Base-by-base conservation (phyloP, 1,284 basidiomycete species). In the Polyporus tsugae region DNA sequence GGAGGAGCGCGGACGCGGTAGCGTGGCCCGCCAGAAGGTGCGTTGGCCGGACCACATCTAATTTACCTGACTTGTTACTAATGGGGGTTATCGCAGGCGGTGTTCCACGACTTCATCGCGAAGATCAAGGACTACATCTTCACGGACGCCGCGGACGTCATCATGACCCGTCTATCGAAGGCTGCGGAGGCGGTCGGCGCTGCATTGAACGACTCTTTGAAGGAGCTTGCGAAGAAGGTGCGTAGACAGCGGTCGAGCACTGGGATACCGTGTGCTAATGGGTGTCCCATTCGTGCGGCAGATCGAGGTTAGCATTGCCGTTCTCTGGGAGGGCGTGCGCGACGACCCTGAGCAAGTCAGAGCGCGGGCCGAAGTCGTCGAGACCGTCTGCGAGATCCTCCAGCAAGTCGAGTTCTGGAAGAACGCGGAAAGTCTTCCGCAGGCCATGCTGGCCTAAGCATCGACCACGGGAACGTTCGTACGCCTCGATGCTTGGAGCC, bases 11-110 rank as follows among this genome's bases (percentile, higher is more conserved):
- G 89, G 88, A 0, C 78, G 59, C 17, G 89, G 89, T 29, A 87
- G 86, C 69, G 88, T 89, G 6, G 85, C 84, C 6, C 82, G 87
- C 10, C 89, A 90, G 78, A 90, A 89, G 83, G 87, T 87, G 62
- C n/a, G 25, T 58, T 15, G 2, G 55, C 19, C 9, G 15, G 15
- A 19, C 9, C 11, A 5, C 22, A 10, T 52, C 46, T 49, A 22
- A 17, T 44, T 53, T 7, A 10, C 2, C 6, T 38, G 2, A 29
- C 33, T 19, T 15, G 7, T 33, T 55, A 6, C 52, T 53, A 5
- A 53, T 13, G 6, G 25, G 15, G 25, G 49, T 29, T 67, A 46
- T 44, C 52, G 64, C 46, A 89, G 87, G 78, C 78, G 1, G 75
- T 82, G 35, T 87, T 90, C 81, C 84, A 81, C 39, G 70, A 79